Evolutionary conservation across 371 early-diverging fungal genomes (phyloP).

Genomic region (Syncephalastrum contaminatum): DNA sequence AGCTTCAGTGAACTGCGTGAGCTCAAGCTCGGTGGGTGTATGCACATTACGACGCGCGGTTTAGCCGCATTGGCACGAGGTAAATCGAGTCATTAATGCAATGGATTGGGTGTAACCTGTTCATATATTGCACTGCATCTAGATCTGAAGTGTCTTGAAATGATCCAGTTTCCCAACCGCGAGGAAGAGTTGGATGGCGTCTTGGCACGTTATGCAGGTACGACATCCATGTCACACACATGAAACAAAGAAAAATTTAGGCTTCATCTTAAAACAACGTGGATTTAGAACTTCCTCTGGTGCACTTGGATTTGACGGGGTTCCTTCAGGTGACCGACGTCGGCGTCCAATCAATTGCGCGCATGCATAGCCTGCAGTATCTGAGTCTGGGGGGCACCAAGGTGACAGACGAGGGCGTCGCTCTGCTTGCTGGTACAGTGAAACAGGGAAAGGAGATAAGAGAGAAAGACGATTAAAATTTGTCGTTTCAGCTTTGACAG

Average conservation of each 20-base stretch:
- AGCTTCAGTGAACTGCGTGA: slow-evolving; percentile 23
- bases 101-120: too few species aligned
- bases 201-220: slow-evolving; percentile 32
- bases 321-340: slow-evolving; percentile 35
- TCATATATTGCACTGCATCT: slow-evolving; percentile 1
- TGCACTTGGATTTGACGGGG: slow-evolving; percentile 30
- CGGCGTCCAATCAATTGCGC: slow-evolving; percentile 27
- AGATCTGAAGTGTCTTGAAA: slow-evolving; percentile 28
- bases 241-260: not conserved
- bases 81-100: not conserved
- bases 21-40: slow-evolving; percentile 30
- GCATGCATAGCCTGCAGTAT: slow-evolving; percentile 31
- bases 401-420: slow-evolving; percentile 37
- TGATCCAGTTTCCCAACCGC: slow-evolving; percentile 35
- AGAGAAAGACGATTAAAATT: not conserved
- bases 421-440: slow-evolving; percentile 24
- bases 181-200: slow-evolving; percentile 37
- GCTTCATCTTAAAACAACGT: slow-evolving; percentile 1
- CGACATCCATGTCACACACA: not conserved
- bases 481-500: slow-evolving; percentile 19
- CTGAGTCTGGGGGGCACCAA: slow-evolving; percentile 37
- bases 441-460: not conserved
- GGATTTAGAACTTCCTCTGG: slow-evolving; percentile 29
- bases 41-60: slow-evolving; percentile 21
- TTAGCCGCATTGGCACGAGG: slow-evolving; percentile 31